Conservation (phyloP, 768 basidiomycete species). For the Amanita subjunquillea region DNA sequence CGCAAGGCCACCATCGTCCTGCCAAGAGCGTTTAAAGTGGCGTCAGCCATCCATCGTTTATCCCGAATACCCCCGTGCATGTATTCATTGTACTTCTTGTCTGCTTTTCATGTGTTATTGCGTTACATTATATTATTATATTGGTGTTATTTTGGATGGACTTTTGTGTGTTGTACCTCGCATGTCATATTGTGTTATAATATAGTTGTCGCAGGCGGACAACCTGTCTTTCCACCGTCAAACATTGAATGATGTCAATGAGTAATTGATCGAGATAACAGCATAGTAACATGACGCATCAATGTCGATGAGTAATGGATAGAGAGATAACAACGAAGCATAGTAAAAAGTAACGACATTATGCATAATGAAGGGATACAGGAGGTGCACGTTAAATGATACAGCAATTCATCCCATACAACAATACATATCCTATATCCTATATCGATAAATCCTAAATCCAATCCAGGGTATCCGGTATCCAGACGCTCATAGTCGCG, state of each 20-base stretch:
- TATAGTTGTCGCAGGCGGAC: neutral
- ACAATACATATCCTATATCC: neutral
- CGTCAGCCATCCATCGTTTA: neutral
- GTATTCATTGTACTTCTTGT: neutral
- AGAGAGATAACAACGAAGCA: too few species aligned
- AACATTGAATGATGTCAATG: neutral
- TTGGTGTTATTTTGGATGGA: neutral
- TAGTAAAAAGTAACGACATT: too few species aligned
- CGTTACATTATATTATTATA: neutral
- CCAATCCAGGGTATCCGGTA: neutral
- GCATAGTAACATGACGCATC: too few species aligned
- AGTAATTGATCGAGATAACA: too few species aligned
- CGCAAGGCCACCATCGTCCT: slow-evolving; percentile 1
- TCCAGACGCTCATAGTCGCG: neutral
- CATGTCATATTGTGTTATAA: neutral
- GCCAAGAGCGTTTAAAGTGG: neutral
- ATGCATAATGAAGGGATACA: too few species aligned
- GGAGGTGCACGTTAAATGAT: neutral
- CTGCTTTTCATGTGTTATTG: neutral
- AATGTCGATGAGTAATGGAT: too few species aligned
- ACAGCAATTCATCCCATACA: neutral
- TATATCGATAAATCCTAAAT: neutral
- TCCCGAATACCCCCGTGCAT: neutral
- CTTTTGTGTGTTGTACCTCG: neutral
- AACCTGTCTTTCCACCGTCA: neutral